A percentile compares a stretch with the other conserved stretches of the same genome.
Conservation (phyloP, 2,329 filamentous ascomycete genomes). For the Fusarium algeriense region DNA sequence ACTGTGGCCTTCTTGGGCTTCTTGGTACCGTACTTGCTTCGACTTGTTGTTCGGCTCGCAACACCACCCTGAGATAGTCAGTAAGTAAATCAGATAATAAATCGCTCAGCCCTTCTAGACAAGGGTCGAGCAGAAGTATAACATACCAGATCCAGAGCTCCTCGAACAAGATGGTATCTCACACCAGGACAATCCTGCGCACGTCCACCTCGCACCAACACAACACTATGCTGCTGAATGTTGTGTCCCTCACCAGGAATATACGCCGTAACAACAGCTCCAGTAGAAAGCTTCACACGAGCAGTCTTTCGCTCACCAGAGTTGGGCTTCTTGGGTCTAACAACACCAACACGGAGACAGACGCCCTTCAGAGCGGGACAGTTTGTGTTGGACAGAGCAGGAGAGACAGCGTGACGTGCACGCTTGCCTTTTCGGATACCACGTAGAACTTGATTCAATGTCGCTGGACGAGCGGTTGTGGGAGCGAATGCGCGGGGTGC, state of each 20-base stretch:
- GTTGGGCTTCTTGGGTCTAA: conserved; percentile 98
- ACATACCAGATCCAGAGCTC: conserved; percentile 91
- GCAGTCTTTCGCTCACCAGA: conserved; percentile 97
- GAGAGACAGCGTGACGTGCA: conserved; percentile 88
- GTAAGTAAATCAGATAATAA: not conserved
- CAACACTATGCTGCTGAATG: conserved; percentile 98
- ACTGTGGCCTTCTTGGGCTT: conserved; percentile 88
- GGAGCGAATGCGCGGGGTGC: conserved; percentile 49
- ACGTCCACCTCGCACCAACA: conserved; percentile 92
- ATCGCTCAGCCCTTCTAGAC: no score
- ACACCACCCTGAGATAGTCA: conserved; percentile 81
- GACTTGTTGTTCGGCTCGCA: conserved; percentile 81
- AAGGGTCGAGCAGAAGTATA: not conserved
- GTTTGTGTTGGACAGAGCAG: conserved; percentile 76
- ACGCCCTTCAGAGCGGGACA: conserved; percentile 93
- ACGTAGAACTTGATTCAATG: conserved; percentile 79
- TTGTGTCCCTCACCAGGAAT: conserved; percentile 99
- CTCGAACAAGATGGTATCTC: conserved; percentile 92
- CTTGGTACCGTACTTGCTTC: conserved; percentile 98
- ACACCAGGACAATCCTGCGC: conserved; percentile 99
- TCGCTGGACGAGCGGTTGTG: conserved; percentile 69
- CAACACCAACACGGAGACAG: conserved; percentile 92
- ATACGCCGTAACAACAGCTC: conserved; percentile 89
- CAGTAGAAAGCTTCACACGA: conserved; percentile 87
- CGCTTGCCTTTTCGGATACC: conserved; percentile 84